Base-by-base conservation (phyloP, 1,139 yeast species). In the Nadsonia starkeyi-henricii region DNA sequence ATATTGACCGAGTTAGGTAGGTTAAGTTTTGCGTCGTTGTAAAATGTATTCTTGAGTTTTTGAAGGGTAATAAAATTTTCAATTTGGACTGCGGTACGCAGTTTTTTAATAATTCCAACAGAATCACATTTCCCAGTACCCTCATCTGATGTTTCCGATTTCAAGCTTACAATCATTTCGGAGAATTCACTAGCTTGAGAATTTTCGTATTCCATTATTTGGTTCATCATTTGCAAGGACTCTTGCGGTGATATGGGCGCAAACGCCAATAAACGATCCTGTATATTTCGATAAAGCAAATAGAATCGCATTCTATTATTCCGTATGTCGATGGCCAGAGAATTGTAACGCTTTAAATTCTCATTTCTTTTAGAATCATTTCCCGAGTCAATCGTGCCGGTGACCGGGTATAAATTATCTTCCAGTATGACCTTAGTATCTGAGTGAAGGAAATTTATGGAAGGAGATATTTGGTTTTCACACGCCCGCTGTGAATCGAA, bases 401-500 rank as follows among this genome's bases (percentile, higher is more conserved):
- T 3, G 3, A n/a, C 5, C 5, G 9, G 39, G 17, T 33, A 5
- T 3, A 33, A 13, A n/a, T 5, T 13, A 13, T 33, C 39, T 26
- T 43, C 44, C 5, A 47, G 41, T 9, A 47, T 8, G 23, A 47
- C 21, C 18, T 43, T 43, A 1, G 49, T 47, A 17, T 47, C 49
- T 12, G 49, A 47, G 18, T 45, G 41, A 20, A 23, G 42, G 1
- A 47, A 41, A 1, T 45, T 43, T 21, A 47, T 20, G 12, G 49
- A 43, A 1, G 43, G 46, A 15, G 49, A 43, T 26, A 47, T 39
- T 20, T 43, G 44, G 42, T 41, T 39, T 21, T 47, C 49, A 43
- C 44, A 28, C 19, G 49, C 44, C 13, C 49, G 39, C 30, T 47
- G 46, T 18, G 46, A 43, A 26, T 47, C 49, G 17, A 47, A 33